Evolutionary conservation across 768 basidiomycete species (phyloP).

Genomic region (Russula ochroleuca): DNA sequence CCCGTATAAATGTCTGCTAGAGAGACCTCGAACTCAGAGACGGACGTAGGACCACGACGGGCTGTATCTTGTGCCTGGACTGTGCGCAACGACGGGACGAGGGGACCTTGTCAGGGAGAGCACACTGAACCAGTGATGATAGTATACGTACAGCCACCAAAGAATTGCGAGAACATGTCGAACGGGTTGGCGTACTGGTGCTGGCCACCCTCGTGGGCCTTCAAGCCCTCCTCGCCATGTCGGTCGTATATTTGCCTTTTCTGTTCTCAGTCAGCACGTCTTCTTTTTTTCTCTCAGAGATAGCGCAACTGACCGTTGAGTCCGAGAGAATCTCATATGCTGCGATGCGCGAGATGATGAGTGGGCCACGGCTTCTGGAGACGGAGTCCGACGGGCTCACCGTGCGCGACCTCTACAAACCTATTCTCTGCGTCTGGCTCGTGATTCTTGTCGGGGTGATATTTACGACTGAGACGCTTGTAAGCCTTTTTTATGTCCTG

Average conservation of each 20-base stretch:
- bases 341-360: conserved; percentile 31
- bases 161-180: conserved; percentile 92
- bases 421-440: conserved; percentile 74
- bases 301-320: conserved; percentile 48
- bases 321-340: conserved; percentile 97
- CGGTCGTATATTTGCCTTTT: conserved; percentile 93
- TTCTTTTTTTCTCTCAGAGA: background rate
- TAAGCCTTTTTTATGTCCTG: conserved; percentile 90
- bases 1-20: conserved; percentile 89
- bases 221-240: conserved; percentile 93
- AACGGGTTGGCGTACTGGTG: conserved; percentile 77
- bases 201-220: conserved; percentile 87
- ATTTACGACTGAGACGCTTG: conserved; percentile 82
- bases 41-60: conserved; percentile 68
- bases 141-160: conserved; percentile 65
- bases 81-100: conserved; percentile 24
- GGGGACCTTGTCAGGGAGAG: background rate
- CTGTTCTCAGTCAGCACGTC: conserved; percentile 38
- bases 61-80: conserved; percentile 54
- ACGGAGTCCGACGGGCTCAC: conserved; percentile 41
- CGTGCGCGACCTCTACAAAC: conserved; percentile 89
- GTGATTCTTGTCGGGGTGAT: conserved; percentile 94
- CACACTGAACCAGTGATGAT: background rate
- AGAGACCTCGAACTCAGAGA: conserved; percentile 81
- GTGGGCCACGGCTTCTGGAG: background rate